phyloP scores from a whole-genome alignment of 2,329 filamentous ascomycete species.

The Scytalidium sp. region DNA sequence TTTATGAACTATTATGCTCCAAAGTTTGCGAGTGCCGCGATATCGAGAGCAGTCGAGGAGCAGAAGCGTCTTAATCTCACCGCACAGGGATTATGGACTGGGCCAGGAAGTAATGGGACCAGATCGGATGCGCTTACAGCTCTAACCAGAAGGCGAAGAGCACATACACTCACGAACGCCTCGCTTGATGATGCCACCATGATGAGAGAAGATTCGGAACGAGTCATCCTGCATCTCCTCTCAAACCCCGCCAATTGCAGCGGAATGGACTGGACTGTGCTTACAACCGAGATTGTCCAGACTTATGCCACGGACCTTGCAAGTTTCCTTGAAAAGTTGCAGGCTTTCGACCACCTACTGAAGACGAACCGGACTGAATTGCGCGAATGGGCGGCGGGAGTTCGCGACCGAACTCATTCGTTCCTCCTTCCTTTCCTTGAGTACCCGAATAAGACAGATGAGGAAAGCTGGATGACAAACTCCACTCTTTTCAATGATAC shows the following conservation, averaged over 20 bases:
- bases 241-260: slow-evolving; percentile 27
- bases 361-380: slow-evolving; percentile 22
- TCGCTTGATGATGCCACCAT: slow-evolving; percentile 28
- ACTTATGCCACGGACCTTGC: slow-evolving; percentile 32
- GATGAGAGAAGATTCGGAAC: slow-evolving; percentile 31
- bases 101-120: slow-evolving; percentile 17
- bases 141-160: slow-evolving; percentile 34
- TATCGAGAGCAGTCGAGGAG: slow-evolving; percentile 31
- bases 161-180: slow-evolving; percentile 32
- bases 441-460: slow-evolving; percentile 33
- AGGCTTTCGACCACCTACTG: slow-evolving; percentile 13
- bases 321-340: slow-evolving; percentile 27
- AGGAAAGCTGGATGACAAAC: slow-evolving; percentile 27
- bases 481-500: slow-evolving; percentile 34
- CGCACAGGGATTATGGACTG: slow-evolving; percentile 35
- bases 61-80: slow-evolving; percentile 38
- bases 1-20: slow-evolving; percentile 44
- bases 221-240: slow-evolving; percentile 24
- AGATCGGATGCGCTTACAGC: slow-evolving; percentile 27
- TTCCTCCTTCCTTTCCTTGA: slow-evolving; percentile 43
- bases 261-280: slow-evolving; percentile 41
- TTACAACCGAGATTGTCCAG: slow-evolving; percentile 40
- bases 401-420: slow-evolving; percentile 38
- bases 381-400: slow-evolving; percentile 26
- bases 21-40: slow-evolving; percentile 27